Evolutionary conservation across 2,329 filamentous ascomycete genomes (phyloP).

Genomic region (Ustulina deusta): DNA sequence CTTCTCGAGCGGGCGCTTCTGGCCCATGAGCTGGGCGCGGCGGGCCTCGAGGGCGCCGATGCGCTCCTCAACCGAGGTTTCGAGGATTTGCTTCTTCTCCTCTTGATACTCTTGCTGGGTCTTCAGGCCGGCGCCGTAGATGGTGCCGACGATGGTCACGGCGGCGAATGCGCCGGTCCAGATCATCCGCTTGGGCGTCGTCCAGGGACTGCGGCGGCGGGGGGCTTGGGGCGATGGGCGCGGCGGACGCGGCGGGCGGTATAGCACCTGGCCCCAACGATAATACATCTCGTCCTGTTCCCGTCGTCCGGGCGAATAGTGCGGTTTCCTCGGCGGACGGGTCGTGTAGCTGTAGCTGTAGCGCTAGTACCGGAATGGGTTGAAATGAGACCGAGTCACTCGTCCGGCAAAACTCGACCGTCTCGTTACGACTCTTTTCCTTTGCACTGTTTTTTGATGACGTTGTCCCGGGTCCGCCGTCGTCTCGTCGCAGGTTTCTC

Average conservation of each 20-base stretch:
- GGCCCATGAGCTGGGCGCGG: slow-evolving; percentile 54
- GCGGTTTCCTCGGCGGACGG: not conserved
- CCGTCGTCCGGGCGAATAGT: not conserved
- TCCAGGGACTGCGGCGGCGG: slow-evolving; percentile 22
- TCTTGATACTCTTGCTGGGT: slow-evolving; percentile 60
- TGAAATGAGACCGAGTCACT: slow-evolving; percentile 8
- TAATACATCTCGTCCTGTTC: slow-evolving; percentile 12
- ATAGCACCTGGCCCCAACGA: not conserved
- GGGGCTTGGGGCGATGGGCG: not conserved
- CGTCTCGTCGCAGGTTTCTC: slow-evolving; percentile 18
- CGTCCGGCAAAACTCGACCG: slow-evolving; percentile 42
- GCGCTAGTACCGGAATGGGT: not conserved
- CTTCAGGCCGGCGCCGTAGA: slow-evolving; percentile 64
- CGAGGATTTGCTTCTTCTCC: slow-evolving; percentile 54
- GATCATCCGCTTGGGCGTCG: slow-evolving; percentile 45
- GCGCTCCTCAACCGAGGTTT: slow-evolving; percentile 58
- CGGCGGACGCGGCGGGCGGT: slow-evolving; percentile 3
- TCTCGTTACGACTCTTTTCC: slow-evolving; percentile 16
- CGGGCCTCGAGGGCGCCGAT: slow-evolving; percentile 60
- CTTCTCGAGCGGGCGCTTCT: slow-evolving; percentile 56
- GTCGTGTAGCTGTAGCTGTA: not conserved
- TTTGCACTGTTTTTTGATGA: slow-evolving; percentile 12
- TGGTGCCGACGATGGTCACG: slow-evolving; percentile 60
- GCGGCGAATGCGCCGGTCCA: slow-evolving; percentile 60
- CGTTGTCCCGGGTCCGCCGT: not conserved